These are phyloP conservation scores for Knoxdaviesia proteae DNA, from an alignment of 2,329 filamentous ascomycete genomes.

Conservation along the genomic window DNA sequence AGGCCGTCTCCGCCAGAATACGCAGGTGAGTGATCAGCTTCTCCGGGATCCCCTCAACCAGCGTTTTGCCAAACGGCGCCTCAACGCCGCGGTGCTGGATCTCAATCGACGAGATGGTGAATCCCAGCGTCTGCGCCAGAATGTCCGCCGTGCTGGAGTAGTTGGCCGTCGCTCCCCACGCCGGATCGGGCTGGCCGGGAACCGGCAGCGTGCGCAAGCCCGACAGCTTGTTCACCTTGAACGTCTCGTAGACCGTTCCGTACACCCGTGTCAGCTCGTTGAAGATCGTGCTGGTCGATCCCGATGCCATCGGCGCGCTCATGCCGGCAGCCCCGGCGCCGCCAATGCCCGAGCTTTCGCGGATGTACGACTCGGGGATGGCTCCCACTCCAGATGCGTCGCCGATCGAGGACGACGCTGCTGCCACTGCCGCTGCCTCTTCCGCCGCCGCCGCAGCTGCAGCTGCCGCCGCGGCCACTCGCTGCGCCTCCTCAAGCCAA, in stretches of 20 bases:
- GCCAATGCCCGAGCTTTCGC: conserved; percentile 8
- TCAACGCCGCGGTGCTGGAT: conserved; percentile 79
- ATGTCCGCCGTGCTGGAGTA: no score
- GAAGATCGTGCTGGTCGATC: no score
- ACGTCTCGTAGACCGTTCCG: not conserved
- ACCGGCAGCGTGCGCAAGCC: no score
- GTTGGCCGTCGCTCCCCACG: no score
- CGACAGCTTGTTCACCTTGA: conserved; percentile 26
- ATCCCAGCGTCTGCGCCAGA: conserved; percentile 48
- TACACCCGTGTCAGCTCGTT: no score
- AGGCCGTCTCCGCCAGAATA: conserved; percentile 70
- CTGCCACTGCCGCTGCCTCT: not conserved
- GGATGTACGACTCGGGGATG: conserved; percentile 15
- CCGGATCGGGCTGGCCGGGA: no score
- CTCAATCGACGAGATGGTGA: conserved; percentile 72
- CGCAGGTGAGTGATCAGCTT: conserved; percentile 71
- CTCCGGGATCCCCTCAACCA: conserved; percentile 44
- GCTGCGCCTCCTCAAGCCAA: conserved; percentile 1
- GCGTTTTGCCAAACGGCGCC: conserved; percentile 47
- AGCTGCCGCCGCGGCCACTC: not conserved
- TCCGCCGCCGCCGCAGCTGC: not conserved
- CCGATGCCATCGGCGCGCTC: no score
- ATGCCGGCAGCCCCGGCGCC: no score
- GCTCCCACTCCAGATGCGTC: conserved; percentile 6
- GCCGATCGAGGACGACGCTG: not conserved